Evolutionary conservation across 441 rosid species (phyloP), one percentile per base, ranked within the genome.

Genomic region (Erodium trifolium): DNA sequence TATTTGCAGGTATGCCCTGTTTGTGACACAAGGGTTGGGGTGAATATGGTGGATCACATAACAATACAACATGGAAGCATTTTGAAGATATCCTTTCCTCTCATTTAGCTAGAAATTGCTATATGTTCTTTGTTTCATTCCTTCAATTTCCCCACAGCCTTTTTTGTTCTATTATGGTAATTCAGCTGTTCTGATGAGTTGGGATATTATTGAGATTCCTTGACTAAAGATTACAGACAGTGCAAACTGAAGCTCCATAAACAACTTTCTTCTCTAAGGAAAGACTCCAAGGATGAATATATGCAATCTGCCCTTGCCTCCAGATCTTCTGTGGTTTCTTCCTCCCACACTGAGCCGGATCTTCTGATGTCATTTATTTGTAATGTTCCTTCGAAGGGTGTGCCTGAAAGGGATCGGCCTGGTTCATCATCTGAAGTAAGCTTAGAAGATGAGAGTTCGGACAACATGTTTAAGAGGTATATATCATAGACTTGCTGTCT

Each of bases 281-380:
- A 78, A 80, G 93, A 85, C 74, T 75, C 78, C 41, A 71, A 78
- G 19, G 82, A 85, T 75, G 85, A 70, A 11, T 79, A 83, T 63
- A 74, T 84, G 72, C 86, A 78, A 71, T 81, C 93, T 31, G 79
- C 84, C 67, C 75, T 82, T 72, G 75, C 81, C 39, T 82, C 77
- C 72, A 78, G 83, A n/a, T 71, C 83, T 2, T 71, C 86, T 47
- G 69, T 69, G 17, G 77, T 66, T 65, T 78, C 82, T 63, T 77
- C 91, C 64, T 77, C 91, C 49, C 84, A 78, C 67, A 75, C 74
- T 75, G 82, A 73, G 31, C 83, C 78, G 16, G 95, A 85, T 75
- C 82, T 92, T 6, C 79, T 89, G 79, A 72, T 88, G 70, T 87
- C 93, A 51, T 91, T 88, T 71, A 77, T 91, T 64, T 78, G 73